Evolutionary conservation across 305 asterid genomes (phyloP), one percentile per base, ranked within the genome.

Genomic region (Fraxinus paxiana): DNA sequence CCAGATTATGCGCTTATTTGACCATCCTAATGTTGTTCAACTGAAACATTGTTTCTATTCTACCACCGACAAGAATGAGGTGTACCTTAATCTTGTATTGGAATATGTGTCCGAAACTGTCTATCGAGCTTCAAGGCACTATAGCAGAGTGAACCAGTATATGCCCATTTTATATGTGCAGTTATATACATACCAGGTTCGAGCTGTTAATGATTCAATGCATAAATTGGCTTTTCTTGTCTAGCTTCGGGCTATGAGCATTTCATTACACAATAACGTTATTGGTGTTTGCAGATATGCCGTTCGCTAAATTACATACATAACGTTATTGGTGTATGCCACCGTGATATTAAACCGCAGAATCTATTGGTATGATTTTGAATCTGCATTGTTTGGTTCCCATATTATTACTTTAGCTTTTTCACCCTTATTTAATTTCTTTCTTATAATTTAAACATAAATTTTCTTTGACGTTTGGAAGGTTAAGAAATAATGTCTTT

Each of bases 261-360:
- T 73, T 76, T 10, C 6, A 59, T 15, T 28, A 2, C 65, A 54
- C 34, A 13, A 17, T 61, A 9, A 30, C 30, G 46, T 63, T 0
- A 48, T 46, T 20, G 35, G 5, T 71, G 54, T 33, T 65, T 79
- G 83, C 92, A 94, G 98, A 94, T 94, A 7, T 94, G 96, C 61
- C 95, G 98, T 33, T 93, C 96, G 0, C 87, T 94, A 51, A 93
- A 92, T 85, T 93, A 93, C 82, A 87, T 94, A 87, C 98, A 94
- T 83, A 77, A 87, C 54, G 94, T 94, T 22, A 84, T 93, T 77
- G 90, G 94, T 75, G 95, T 94, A 9, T 93, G 98, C 73, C 98
- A 94, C 81, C 96, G 98, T 59, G 98, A 94, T 83, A 94, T 94
- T 81, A 94, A 94, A 81, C 98, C 98, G 17, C 98, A 93, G 78